Evolutionary conservation across 352 stramenopile genomes (phyloP).

Genomic region (Phytophthora multivora): DNA sequence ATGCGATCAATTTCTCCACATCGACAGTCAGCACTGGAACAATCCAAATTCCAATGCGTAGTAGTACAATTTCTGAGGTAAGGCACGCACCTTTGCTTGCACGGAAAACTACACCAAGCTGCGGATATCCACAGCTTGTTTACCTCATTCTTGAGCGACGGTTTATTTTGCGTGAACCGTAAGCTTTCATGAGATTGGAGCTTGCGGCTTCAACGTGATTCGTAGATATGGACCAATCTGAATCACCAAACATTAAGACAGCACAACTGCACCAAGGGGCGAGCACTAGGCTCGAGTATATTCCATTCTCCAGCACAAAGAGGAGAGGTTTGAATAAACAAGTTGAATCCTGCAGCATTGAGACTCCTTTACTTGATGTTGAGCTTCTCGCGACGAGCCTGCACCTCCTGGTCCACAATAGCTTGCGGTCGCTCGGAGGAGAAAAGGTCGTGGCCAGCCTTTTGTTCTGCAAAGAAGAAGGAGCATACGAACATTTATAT

Average conservation of each 20-base stretch:
- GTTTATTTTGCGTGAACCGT: too few species aligned
- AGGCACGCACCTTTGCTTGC: too few species aligned
- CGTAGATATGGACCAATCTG: background rate
- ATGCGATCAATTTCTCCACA: background rate
- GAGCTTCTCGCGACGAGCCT: conserved; percentile 73
- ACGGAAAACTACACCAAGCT: background rate
- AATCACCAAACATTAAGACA: background rate
- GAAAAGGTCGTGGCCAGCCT: conserved; percentile 84
- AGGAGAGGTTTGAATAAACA: conserved; percentile 10
- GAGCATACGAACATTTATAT: background rate
- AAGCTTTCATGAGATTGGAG: too few species aligned
- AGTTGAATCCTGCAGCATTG: background rate
- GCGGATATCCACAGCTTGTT: background rate
- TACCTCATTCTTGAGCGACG: too few species aligned
- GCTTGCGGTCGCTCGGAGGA: conserved; percentile 85
- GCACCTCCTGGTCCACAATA: conserved; percentile 71
- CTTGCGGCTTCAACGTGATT: too few species aligned
- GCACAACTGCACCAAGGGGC: background rate
- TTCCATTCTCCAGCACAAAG: conserved; percentile 11
- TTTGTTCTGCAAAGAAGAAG: conserved; percentile 53
- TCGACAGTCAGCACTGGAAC: background rate
- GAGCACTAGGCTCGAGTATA: conserved; percentile 12
- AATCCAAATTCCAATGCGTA: background rate
- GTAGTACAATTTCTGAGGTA: too few species aligned
- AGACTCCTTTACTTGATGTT: conserved; percentile 50